Percentiles rank a stretch among this genome's conserved stretches.
Evolutionary conservation across 2,329 filamentous ascomycete genomes (phyloP).

Genomic region (Botryosphaeria agaves): DNA sequence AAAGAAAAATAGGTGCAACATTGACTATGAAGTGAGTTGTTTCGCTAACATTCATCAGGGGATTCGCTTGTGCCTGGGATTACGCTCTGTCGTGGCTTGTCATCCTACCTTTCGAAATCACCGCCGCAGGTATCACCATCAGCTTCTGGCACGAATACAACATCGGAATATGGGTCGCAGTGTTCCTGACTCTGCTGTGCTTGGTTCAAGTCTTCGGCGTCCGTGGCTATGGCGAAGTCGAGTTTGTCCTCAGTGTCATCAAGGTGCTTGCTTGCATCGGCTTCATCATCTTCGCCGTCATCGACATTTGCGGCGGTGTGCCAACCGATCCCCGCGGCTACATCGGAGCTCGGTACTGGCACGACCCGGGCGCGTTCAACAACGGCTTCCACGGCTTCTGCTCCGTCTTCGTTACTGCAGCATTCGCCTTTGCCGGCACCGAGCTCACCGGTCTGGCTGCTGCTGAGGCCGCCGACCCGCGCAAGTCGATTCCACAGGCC

Average conservation of each 20-base stretch:
- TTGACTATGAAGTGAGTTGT: constrained; percentile 14
- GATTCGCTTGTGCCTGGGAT: too few relatives aligned
- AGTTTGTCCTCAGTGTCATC: constrained; percentile 18
- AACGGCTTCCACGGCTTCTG: constrained; percentile 32
- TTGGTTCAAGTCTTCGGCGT: constrained; percentile 18
- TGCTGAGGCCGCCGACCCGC: constrained; percentile 34
- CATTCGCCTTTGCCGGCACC: constrained; percentile 39
- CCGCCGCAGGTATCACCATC: constrained; percentile 14
- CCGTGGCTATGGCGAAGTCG: constrained; percentile 16
- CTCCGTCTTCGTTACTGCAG: constrained; percentile 37
- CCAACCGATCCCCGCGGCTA: constrained; percentile 9
- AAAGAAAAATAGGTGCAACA: too few relatives aligned
- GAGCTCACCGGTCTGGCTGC: constrained; percentile 36
- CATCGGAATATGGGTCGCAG: constrained; percentile 15
- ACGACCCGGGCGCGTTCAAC: constrained; percentile 21
- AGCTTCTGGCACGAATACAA: too few relatives aligned
- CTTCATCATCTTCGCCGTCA: constrained; percentile 21
- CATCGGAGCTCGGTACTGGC: constrained; percentile 13
- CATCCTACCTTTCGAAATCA: constrained; percentile 15
- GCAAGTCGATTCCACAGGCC: constrained; percentile 23
- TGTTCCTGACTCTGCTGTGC: too few relatives aligned
- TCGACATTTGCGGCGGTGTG: constrained; percentile 8
- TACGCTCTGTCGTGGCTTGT: constrained; percentile 18
- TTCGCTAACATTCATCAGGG: too few relatives aligned
- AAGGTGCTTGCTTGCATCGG: constrained; percentile 12